Evolutionary conservation across 2,329 filamentous ascomycete genomes (phyloP), one percentile per base, ranked within the genome.

Genomic region (Eutypa lata): DNA sequence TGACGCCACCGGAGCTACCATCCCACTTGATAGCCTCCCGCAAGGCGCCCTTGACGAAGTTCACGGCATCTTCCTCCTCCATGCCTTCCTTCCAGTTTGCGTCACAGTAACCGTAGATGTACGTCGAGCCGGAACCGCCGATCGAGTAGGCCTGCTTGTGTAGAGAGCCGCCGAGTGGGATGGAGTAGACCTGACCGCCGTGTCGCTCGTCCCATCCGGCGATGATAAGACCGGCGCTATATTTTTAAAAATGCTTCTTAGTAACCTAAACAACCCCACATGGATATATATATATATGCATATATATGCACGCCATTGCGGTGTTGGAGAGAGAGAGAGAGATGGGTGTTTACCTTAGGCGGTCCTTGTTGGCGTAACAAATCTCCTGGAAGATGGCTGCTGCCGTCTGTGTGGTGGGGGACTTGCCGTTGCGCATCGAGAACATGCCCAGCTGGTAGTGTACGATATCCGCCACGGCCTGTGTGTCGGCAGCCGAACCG

Each of bases 31-130:
- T 97, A 16, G 94, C 94, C 80, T 99, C 93, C 67, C 84, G 79
- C 68, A 99, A 78, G 31, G 94, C 87, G 47, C 86, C 88, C 78
- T 96, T 97, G 71, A 99, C 94, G 67, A 99, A 99, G 40, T 86
- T 75, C 60, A 99, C 86, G 1, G 94, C 94, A 57, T 96, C 92
- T 51, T 84, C 81, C 79, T 97, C 91, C 50, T 88, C 90, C 92
- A 99, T 97, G 60, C 85, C 85, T 75, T 97, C 94, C 71, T 81
- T 86, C 94, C 94, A 99, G 80, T 99, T 85, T 53, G 91, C 87
- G 71, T 99, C 93, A 71, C 92, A 97, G 81, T 96, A 97, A 65
- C 94, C 94, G 79, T 97, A 99, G 74, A 99, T 99, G 79, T 99
- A 99, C 57, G 94, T 97, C 64, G 93, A 97, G 42, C 94, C 94